phyloP scores from a whole-genome alignment of 228 moss, liverwort and hornwort genomes.

The Sphagnum fallax region DNA sequence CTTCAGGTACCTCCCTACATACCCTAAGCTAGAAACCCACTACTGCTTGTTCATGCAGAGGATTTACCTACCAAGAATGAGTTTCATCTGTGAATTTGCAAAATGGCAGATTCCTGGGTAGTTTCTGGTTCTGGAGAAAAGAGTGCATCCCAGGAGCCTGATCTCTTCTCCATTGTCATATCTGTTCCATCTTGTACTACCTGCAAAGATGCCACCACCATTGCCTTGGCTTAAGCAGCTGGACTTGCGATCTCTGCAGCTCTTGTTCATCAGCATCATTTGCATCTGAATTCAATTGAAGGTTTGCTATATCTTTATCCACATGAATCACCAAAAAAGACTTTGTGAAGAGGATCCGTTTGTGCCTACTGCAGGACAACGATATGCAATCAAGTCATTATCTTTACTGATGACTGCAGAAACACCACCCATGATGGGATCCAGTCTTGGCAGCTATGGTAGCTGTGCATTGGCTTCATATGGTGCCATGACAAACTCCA shows the following conservation, averaged over 20 bases:
- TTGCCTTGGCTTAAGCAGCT: background rate
- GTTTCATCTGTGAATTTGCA: conserved; percentile 22
- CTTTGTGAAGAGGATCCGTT: background rate
- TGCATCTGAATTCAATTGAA: background rate
- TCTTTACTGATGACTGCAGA: conserved; percentile 42
- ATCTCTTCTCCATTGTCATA: conserved; percentile 41
- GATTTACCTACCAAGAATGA: conserved; percentile 29
- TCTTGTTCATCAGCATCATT: too few species aligned
- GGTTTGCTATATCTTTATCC: background rate
- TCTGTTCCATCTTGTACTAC: conserved; percentile 48
- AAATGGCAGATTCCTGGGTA: conserved; percentile 21
- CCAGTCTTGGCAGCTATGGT: conserved; percentile 28
- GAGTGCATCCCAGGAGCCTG: conserved; percentile 9
- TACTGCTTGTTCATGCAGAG: too few species aligned
- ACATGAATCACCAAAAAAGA: background rate
- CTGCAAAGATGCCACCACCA: conserved; percentile 4
- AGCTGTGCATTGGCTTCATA: conserved; percentile 64
- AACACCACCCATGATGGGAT: conserved; percentile 26
- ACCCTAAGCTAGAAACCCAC: background rate
- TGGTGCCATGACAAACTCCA: conserved; percentile 50
- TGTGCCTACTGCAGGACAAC: conserved; percentile 32
- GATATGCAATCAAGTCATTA: conserved; percentile 51
- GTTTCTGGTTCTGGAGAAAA: conserved; percentile 8
- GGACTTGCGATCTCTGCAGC: too few species aligned
- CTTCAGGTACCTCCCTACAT: background rate